phyloP scores from a whole-genome alignment of 768 basidiomycete genomes.

The Rhizopogon roseolus region DNA sequence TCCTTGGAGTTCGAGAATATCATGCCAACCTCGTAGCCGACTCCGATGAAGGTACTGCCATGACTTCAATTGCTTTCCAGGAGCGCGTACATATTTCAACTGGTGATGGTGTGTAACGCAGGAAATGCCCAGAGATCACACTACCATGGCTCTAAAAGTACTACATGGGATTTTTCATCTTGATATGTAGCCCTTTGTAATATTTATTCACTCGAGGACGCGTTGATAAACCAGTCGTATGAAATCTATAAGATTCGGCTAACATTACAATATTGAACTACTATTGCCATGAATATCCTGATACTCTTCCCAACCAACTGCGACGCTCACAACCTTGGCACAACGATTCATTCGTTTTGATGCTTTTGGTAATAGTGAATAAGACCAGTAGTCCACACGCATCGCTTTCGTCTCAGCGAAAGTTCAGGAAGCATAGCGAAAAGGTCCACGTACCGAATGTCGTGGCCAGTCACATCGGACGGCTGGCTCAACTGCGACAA shows the following conservation, averaged over 20 bases:
- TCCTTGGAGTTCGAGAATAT: too few relatives aligned
- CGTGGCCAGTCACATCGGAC: slow-evolving; percentile 76
- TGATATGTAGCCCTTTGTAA: too few relatives aligned
- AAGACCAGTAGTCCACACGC: slow-evolving; percentile 79
- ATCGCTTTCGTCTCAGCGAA: slow-evolving; percentile 3
- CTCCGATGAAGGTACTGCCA: too few relatives aligned
- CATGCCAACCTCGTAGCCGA: too few relatives aligned
- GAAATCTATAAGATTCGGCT: too few relatives aligned
- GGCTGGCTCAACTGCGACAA: slow-evolving; percentile 81
- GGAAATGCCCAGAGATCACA: too few relatives aligned
- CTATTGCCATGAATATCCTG: neutral
- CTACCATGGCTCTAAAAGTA: too few relatives aligned
- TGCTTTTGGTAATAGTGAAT: slow-evolving; percentile 96
- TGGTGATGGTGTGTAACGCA: too few relatives aligned
- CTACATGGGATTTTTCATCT: too few relatives aligned
- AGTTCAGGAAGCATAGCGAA: neutral
- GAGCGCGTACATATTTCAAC: too few relatives aligned
- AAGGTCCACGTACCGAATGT: slow-evolving; percentile 38
- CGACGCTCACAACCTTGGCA: neutral
- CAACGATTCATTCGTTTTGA: slow-evolving; percentile 57
- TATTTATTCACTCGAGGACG: neutral
- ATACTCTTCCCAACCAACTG: neutral
- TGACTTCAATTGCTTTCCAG: too few relatives aligned
- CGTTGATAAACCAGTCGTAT: too few relatives aligned
- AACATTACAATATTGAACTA: neutral